These are phyloP conservation scores for Sclerotinia spermophila DNA, from an alignment of 2,329 filamentous ascomycete species.

Conservation along the genomic window DNA sequence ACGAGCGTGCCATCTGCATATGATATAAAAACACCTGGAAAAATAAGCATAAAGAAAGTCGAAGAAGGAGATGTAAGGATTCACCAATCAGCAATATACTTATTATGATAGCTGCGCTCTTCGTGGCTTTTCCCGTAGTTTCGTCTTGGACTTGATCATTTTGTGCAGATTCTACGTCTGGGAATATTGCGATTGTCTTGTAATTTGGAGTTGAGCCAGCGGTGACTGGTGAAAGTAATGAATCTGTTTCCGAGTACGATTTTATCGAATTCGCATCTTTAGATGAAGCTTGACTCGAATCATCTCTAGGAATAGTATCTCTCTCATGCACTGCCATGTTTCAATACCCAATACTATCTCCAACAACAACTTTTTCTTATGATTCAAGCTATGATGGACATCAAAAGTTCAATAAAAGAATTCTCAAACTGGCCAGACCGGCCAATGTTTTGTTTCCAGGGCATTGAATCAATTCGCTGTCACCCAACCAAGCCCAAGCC, in stretches of 20 bases:
- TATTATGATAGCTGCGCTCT: conserved; percentile 21
- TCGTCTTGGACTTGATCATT: not conserved
- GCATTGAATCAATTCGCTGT: not conserved
- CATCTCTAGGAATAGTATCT: not conserved
- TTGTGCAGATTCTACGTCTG: conserved; percentile 11
- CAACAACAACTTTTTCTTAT: not conserved
- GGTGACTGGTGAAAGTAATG: conserved; percentile 13
- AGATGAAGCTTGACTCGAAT: conserved; percentile 10
- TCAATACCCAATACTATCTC: not conserved
- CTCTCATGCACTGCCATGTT: conserved; percentile 10
- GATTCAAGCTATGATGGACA: not conserved
- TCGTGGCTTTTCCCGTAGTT: not conserved
- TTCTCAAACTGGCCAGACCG: not conserved
- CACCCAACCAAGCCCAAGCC: not conserved
- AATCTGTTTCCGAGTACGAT: conserved; percentile 15
- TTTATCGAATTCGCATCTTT: not conserved
- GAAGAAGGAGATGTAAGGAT: not conserved
- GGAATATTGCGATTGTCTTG: conserved; percentile 11
- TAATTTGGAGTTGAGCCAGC: conserved; percentile 18
- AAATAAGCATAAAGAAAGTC: not conserved
- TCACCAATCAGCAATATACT: conserved; percentile 29
- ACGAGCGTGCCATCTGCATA: conserved; percentile 63
- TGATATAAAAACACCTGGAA: conserved; percentile 58
- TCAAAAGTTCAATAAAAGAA: not conserved
- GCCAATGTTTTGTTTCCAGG: not conserved